A percentile compares a stretch with the other conserved stretches of the same genome.
These are phyloP conservation scores for Cercophora scortea DNA, from an alignment of 495 filamentous ascomycete genomes.

Conservation along the genomic window DNA sequence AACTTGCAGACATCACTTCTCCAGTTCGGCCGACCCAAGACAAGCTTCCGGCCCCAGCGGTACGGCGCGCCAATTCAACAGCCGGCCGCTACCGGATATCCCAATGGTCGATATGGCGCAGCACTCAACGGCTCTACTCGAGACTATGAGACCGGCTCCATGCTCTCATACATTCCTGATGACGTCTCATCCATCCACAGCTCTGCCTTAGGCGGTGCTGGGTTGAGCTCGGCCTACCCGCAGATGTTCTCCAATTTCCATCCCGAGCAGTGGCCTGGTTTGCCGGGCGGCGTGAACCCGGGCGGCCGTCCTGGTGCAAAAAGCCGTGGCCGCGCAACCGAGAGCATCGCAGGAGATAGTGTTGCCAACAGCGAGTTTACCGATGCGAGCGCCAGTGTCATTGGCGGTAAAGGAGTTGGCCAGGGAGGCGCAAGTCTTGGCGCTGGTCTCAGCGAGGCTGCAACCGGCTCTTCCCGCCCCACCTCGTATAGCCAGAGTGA, in stretches of 20 bases:
- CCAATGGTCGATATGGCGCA: conserved; percentile 32
- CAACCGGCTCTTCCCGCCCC: conserved; percentile 30
- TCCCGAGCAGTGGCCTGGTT: conserved; percentile 77
- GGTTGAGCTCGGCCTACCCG: conserved; percentile 71
- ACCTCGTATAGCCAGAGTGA: conserved; percentile 43
- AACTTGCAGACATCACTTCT: conserved; percentile 92
- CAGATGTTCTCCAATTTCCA: conserved; percentile 93
- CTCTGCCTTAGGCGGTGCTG: conserved; percentile 78
- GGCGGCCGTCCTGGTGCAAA: conserved; percentile 43
- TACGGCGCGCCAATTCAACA: conserved; percentile 46
- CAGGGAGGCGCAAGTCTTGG: conserved; percentile 71
- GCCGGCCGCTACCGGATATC: conserved; percentile 62
- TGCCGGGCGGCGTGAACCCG: conserved; percentile 55
- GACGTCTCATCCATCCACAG: conserved; percentile 96
- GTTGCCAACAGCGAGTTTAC: conserved; percentile 82
- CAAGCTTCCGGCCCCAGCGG: conserved; percentile 83
- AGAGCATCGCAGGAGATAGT: conserved; percentile 83
- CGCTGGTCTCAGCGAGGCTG: conserved; percentile 64
- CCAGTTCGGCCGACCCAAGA: conserved; percentile 91
- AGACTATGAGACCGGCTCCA: conserved; percentile 81
- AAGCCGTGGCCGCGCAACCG: conserved; percentile 53
- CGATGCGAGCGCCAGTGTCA: conserved; percentile 68
- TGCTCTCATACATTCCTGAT: conserved; percentile 87
- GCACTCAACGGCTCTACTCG: conserved; percentile 46
- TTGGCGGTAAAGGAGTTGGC: conserved; percentile 61